Evolutionary conservation across 495 filamentous ascomycete species (phyloP), one percentile per base, ranked within the genome.

Genomic region (Penicillium odoratum): DNA sequence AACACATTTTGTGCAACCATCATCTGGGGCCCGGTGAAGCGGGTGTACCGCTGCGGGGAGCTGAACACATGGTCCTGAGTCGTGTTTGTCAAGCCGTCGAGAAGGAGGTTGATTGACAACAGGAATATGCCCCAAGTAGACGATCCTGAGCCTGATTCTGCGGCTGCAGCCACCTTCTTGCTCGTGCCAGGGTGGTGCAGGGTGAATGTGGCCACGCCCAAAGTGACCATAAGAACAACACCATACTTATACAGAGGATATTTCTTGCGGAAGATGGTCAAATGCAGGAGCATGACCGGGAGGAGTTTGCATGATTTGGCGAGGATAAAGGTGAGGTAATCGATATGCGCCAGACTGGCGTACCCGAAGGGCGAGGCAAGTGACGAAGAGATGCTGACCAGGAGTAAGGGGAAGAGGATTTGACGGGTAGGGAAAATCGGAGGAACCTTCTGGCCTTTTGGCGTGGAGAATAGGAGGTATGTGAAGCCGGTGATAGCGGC

Each of bases 281-380:
- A 79, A 74, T 98, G 93, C 46, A 98, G 83, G 66, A 93, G 86
- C 94, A 98, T 98, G 62, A 98, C 93, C 4, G 94, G 94, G 9
- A 98, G 86, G 16, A 98, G 83, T 74, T 98, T 98, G 88, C 94
- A 98, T 50, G 85, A 89, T 72, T 98, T 98, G 61, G 94, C 95
- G 26, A 98, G 90, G 71, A 97, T 93, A 78, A 93, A 98, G 21
- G 94, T 98, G 68, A 98, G 88, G 81, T 98, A 98, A 82, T 98
- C 94, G 77, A 98, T 93, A 72, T 98, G 93, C 38, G 86, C 83
- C 45, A 98, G 87, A 47, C 85, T 87, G 44, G 93, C 93, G 75
- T 98, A 98, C 61, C 94, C 94, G 64, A 98, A 98, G 30, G 94
- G 94, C 6, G 87, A 89, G 18, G 93, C 91, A 57, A 98, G 89